Conservation (phyloP, 163 green algal species). For the Scenedesmus sp. region DNA sequence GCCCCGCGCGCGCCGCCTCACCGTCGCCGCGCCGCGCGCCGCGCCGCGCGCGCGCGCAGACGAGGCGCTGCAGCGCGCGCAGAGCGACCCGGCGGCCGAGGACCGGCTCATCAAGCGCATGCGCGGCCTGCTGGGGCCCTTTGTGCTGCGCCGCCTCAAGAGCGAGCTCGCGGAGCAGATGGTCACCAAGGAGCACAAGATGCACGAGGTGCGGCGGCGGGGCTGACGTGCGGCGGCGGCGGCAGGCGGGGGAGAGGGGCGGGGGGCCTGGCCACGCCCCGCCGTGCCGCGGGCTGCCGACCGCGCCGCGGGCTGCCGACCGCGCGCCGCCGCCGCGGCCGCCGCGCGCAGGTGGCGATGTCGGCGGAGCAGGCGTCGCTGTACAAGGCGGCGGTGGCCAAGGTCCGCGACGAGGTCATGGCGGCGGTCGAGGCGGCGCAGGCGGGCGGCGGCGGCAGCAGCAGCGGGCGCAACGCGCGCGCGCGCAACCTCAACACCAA, state of each 20-base stretch:
- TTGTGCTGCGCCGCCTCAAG: slow-evolving; percentile 89
- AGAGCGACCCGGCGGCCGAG: slow-evolving; percentile 58
- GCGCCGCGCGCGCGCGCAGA: slow-evolving; percentile 13
- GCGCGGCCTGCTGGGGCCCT: slow-evolving; percentile 85
- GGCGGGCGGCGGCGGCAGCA: slow-evolving; percentile 5
- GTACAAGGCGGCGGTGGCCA: slow-evolving; percentile 60
- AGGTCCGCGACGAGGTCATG: slow-evolving; percentile 44
- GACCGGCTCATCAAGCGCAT: slow-evolving; percentile 77
- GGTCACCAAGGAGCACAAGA: slow-evolving; percentile 68
- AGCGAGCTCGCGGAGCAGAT: slow-evolving; percentile 86
- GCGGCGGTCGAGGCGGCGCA: slow-evolving; percentile 33
- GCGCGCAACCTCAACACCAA: slow-evolving; percentile 38
- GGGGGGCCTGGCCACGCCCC: too few relatives aligned
- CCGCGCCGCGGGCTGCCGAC: too few relatives aligned
- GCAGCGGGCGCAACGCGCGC: slow-evolving; percentile 8
- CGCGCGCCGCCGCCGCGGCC: too few relatives aligned
- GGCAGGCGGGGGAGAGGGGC: too few relatives aligned
- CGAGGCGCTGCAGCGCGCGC: slow-evolving; percentile 21
- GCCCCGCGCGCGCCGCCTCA: too few relatives aligned
- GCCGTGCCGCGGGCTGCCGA: too few relatives aligned
- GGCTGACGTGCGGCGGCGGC: neutral
- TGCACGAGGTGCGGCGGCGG: slow-evolving; percentile 44
- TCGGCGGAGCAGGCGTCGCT: slow-evolving; percentile 55
- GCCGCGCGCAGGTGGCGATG: slow-evolving; percentile 50
- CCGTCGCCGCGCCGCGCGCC: too few relatives aligned